These are phyloP conservation scores for Tulasnella sp. DNA, from an alignment of 768 basidiomycete species.

Conservation along the genomic window DNA sequence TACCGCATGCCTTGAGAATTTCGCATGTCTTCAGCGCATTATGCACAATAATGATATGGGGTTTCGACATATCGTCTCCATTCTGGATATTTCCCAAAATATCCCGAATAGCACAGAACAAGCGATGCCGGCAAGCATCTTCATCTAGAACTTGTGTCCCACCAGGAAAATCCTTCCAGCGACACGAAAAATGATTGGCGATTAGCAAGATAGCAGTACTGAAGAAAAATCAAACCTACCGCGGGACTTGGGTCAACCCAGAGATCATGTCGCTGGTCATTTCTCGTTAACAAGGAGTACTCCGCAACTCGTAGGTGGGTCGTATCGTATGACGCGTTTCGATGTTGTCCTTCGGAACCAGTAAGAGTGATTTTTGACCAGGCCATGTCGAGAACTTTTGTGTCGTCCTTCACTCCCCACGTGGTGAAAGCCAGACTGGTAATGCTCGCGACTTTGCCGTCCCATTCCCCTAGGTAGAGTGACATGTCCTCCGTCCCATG, in stretches of 20 bases:
- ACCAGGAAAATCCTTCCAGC: not conserved
- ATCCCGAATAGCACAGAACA: not conserved
- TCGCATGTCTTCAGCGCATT: not conserved
- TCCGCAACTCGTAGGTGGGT: not conserved
- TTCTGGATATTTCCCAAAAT: not conserved
- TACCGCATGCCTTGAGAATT: not conserved
- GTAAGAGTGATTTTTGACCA: not conserved
- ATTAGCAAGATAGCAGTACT: not conserved
- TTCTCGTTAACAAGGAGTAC: not conserved
- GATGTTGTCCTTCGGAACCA: not conserved
- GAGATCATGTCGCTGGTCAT: not conserved
- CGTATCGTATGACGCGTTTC: not conserved
- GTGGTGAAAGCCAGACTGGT: too few relatives aligned
- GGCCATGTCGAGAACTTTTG: conserved; percentile 1
- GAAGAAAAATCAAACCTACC: not conserved
- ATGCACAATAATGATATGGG: conserved; percentile 12
- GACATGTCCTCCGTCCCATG: too few relatives aligned
- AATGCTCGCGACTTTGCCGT: too few relatives aligned
- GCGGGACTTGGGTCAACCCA: not conserved
- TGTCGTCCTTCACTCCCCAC: too few relatives aligned
- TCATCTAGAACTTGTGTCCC: not conserved
- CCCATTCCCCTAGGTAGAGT: too few relatives aligned
- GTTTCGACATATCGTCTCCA: not conserved
- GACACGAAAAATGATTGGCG: too few relatives aligned
- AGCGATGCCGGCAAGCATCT: not conserved